Percentiles rank a stretch among this genome's conserved stretches.
Evolutionary conservation across 2,329 filamentous ascomycete genomes (phyloP).

Genomic region (Ophioceras dolichostomum): DNA sequence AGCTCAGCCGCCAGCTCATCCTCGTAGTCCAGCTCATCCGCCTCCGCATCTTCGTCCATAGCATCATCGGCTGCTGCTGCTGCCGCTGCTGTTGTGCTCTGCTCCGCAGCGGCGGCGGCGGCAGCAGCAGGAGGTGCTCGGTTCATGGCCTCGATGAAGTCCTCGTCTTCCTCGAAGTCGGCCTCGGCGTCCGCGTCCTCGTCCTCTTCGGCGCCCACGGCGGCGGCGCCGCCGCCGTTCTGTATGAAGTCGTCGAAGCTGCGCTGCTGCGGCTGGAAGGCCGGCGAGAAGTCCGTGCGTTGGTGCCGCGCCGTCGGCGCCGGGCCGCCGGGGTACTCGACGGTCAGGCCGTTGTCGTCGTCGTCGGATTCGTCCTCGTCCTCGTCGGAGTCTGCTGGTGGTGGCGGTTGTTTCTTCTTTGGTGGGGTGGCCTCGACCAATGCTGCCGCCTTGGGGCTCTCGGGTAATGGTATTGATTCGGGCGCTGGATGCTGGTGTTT

Average conservation of each 20-base stretch:
- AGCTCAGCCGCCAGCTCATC: slow-evolving; percentile 17
- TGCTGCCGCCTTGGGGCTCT: slow-evolving; percentile 8
- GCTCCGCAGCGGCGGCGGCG: slow-evolving; percentile 11
- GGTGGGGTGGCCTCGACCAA: background rate
- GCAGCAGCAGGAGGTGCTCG: too few relatives aligned
- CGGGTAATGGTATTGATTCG: slow-evolving; percentile 14
- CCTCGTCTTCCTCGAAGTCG: background rate
- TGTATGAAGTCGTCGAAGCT: slow-evolving; percentile 42
- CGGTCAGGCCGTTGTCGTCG: slow-evolving; percentile 42
- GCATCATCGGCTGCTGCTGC: too few relatives aligned
- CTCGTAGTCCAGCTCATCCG: slow-evolving; percentile 1
- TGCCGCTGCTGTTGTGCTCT: too few relatives aligned
- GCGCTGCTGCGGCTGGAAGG: slow-evolving; percentile 26
- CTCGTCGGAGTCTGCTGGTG: slow-evolving; percentile 21
- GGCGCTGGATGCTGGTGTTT: background rate
- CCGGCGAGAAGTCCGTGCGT: slow-evolving; percentile 32
- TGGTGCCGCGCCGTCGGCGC: slow-evolving; percentile 11
- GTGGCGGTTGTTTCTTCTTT: slow-evolving; percentile 6
- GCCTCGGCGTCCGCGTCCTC: slow-evolving; percentile 5
- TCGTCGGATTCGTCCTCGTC: slow-evolving; percentile 43
- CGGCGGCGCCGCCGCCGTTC: slow-evolving; percentile 23
- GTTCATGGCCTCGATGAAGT: too few relatives aligned
- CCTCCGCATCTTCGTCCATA: slow-evolving; percentile 18
- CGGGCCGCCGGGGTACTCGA: slow-evolving; percentile 47
- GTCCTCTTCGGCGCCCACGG: slow-evolving; percentile 21